Evolutionary conservation across 2,329 filamentous ascomycete genomes (phyloP).

Genomic region (Phialophora tarda): DNA sequence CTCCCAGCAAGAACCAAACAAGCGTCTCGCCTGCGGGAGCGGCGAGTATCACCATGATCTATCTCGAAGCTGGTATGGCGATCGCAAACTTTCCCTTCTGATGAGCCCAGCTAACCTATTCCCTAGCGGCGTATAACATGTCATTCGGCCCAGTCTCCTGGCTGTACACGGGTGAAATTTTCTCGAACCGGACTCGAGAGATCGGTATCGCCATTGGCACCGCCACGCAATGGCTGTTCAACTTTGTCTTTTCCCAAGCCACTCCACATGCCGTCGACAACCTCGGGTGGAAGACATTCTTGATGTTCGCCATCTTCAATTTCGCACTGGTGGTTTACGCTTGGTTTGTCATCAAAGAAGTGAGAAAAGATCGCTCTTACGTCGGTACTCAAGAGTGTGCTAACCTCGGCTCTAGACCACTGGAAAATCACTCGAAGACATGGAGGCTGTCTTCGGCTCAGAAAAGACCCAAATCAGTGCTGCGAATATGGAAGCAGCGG

Average conservation of each 20-base stretch:
- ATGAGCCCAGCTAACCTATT: not conserved
- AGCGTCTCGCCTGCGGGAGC: constrained; percentile 48
- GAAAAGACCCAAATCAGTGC: not conserved
- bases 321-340: constrained; percentile 52
- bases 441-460: constrained; percentile 7
- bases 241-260: constrained; percentile 48
- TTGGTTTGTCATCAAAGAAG: constrained; percentile 49
- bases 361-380: not conserved
- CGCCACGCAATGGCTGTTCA: constrained; percentile 49
- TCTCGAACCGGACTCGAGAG: constrained; percentile 47
- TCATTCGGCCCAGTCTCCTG: constrained; percentile 48
- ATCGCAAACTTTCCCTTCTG: no score
- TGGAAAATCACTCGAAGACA: constrained; percentile 15
- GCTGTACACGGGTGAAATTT: constrained; percentile 49
- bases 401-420: not conserved
- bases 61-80: constrained; percentile 50
- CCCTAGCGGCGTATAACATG: constrained; percentile 45
- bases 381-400: not conserved
- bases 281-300: constrained; percentile 55
- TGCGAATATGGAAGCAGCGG: not conserved
- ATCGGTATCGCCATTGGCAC: constrained; percentile 48
- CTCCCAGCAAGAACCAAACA: constrained; percentile 44
- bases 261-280: constrained; percentile 52
- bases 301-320: constrained; percentile 58
- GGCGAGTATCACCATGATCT: constrained; percentile 58